Percentiles rank a stretch among this genome's conserved stretches.
These are phyloP conservation scores for Coemansia sp. DNA, from an alignment of 192 early-diverging fungal genomes.

Conservation along the genomic window DNA sequence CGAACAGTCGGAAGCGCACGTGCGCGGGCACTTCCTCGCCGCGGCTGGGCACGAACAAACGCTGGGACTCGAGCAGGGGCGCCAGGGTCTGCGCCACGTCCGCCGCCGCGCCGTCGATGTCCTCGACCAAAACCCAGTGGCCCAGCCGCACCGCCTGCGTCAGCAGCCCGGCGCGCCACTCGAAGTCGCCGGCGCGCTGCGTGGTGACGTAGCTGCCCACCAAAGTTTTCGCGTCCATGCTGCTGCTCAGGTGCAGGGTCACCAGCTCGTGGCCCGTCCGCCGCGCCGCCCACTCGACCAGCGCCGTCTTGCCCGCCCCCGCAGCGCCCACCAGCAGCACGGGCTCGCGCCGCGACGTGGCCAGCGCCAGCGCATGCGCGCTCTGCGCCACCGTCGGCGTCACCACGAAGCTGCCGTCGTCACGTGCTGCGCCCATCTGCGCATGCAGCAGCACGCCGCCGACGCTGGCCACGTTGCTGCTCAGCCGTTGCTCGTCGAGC, in stretches of 20 bases:
- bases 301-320: constrained; percentile 86
- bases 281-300: constrained; percentile 84
- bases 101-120: constrained; percentile 92
- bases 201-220: constrained; percentile 95
- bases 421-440: constrained; percentile 15
- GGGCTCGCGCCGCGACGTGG: constrained; percentile 80
- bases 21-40: constrained; percentile 84
- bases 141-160: constrained; percentile 87
- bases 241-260: constrained; percentile 94
- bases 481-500: constrained; percentile 20
- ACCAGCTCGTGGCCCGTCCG: constrained; percentile 79
- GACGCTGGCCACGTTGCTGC: constrained; percentile 36
- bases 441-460: constrained; percentile 48
- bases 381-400: constrained; percentile 77
- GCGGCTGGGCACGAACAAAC: constrained; percentile 85
- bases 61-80: constrained; percentile 86
- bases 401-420: constrained; percentile 46
- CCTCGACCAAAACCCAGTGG: constrained; percentile 95
- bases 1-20: constrained; percentile 89
- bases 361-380: constrained; percentile 78
- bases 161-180: constrained; percentile 92
- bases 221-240: constrained; percentile 91
- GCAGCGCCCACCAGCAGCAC: constrained; percentile 82
- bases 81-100: constrained; percentile 90
- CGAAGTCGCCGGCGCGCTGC: constrained; percentile 87